Base-by-base conservation (phyloP, 495 filamentous ascomycete species). In the Tuber aestivum region DNA sequence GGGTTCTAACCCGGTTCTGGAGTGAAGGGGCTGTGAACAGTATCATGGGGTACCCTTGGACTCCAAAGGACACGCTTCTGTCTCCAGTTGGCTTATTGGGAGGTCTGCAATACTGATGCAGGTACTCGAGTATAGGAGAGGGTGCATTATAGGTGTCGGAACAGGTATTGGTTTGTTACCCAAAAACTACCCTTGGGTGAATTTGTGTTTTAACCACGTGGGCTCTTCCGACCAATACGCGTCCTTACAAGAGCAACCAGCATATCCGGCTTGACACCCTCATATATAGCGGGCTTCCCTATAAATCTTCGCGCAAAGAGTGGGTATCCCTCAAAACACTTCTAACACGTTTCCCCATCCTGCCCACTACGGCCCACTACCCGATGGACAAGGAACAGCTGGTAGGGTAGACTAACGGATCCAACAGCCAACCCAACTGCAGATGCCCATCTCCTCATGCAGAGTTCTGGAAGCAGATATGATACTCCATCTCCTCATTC, bases 381-480 rank as follows among this genome's bases (percentile, higher is more conserved):
- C 6, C 1, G 3, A 18, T 27, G 56, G 27, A 32, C 56, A 65
- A 65, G 56, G 35, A 32, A 61, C n/a, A 32, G 1, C 14, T 10
- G n/a, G n/a, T 9, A n/a, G 20, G 10, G n/a, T 61, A 61, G n/a
- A n/a, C n/a, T n/a, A n/a, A n/a, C 32, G n/a, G 50, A 10, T 12
- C 50, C 50, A 61, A 27, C 14, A n/a, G 14, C 50, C 50, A 61
- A 61, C 50, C n/a, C 50, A 61, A 61, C 32, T 3, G 50, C 50
- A 32, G 50, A 61, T 14, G 50, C 50, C n/a, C n/a, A 23, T 14
- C 50, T 61, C n/a, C 14, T 61, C 50, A 14, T 61, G 5, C 50
- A 61, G 32, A 61, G n/a, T 61, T 27, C 50, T 61, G n/a, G 50
- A 61, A 61, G 50, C 50, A 32, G 50, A 61, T 65, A 65, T 27